Evolutionary conservation across 345 rosid species (phyloP), one percentile per base, ranked within the genome.

Genomic region (Nasturtium officinale): DNA sequence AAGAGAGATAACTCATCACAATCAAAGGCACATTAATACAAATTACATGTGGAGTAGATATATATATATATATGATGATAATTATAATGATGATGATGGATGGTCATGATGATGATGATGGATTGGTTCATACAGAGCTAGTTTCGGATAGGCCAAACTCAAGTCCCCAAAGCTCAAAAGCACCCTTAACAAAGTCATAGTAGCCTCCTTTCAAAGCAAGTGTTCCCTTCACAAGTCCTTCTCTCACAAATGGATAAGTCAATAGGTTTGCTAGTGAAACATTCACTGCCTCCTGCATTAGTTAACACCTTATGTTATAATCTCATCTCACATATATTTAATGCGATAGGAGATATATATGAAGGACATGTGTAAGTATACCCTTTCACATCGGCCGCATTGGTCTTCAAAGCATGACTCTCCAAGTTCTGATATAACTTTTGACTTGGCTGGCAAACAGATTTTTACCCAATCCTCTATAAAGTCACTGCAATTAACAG

Each of bases 81-180:
- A 65, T 35, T 12, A 35, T 35, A 13, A 26, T 26, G 28, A 26
- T 26, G 28, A 26, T 69, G 72, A 58, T 64, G 65, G 52, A 48
- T 63, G 72, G 8, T 62, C 33, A 76, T 76, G 75, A 74, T 45
- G 75, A 61, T 52, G 72, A 72, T 69, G 79, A 18, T 77, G 73
- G 76, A 33, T 69, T 81, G 71, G 84, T 82, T 94, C 99, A 94
- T 83, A 94, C 93, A 69, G 90, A 91, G 83, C 81, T 81, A 30
- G 96, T 51, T 8, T 90, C 76, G 66, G 99, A 88, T 66, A 91
- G 81, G 76, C 79, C 73, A 67, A 83, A 94, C 6, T 91, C 85
- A 59, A 94, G 91, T 33, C 91, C 85, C 99, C 99, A 94, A 46
- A 94, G 95, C 89, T 94, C 96, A 74, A 94, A 91, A n/a, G 83